Conservation (phyloP, 208 protist genomes). For the Wallacemonas sp. region DNA sequence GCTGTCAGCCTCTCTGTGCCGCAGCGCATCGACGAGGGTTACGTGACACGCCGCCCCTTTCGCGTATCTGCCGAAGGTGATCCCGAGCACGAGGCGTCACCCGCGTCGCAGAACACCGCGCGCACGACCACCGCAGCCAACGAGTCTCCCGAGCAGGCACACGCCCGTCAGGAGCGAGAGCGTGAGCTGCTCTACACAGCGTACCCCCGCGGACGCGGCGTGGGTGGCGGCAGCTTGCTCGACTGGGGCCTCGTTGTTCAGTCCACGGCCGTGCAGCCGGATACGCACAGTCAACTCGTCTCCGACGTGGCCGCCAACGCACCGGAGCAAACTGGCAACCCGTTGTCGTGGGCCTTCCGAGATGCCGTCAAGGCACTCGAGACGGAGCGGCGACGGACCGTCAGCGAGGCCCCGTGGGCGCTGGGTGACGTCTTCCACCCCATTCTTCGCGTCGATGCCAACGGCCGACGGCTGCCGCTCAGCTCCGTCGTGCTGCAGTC, state of each 20-base stretch:
- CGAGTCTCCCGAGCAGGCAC: conserved; percentile 8
- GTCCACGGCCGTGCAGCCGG: not conserved
- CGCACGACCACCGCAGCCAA: not conserved
- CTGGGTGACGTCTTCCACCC: conserved; percentile 34
- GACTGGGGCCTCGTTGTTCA: conserved; percentile 65
- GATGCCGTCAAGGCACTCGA: conserved; percentile 28
- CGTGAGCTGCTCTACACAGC: conserved; percentile 33
- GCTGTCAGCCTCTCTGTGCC: not conserved
- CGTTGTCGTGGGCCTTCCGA: conserved; percentile 72
- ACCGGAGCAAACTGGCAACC: conserved; percentile 28
- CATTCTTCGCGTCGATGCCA: conserved; percentile 51
- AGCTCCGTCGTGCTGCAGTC: conserved; percentile 25
- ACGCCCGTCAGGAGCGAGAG: conserved; percentile 9
- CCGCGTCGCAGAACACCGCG: not conserved
- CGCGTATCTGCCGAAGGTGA: conserved; percentile 18
- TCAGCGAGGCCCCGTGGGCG: conserved; percentile 18
- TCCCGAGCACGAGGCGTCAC: no score
- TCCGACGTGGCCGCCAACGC: not conserved
- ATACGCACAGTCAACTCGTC: not conserved
- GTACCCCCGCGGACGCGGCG: conserved; percentile 41
- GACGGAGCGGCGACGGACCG: conserved; percentile 23
- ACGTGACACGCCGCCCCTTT: conserved; percentile 19
- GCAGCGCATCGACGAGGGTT: conserved; percentile 15
- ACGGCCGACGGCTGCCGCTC: conserved; percentile 56
- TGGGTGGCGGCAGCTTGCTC: conserved; percentile 57